phyloP scores from a whole-genome alignment of 2,329 filamentous ascomycete genomes.

The Diaporthe destruens region DNA sequence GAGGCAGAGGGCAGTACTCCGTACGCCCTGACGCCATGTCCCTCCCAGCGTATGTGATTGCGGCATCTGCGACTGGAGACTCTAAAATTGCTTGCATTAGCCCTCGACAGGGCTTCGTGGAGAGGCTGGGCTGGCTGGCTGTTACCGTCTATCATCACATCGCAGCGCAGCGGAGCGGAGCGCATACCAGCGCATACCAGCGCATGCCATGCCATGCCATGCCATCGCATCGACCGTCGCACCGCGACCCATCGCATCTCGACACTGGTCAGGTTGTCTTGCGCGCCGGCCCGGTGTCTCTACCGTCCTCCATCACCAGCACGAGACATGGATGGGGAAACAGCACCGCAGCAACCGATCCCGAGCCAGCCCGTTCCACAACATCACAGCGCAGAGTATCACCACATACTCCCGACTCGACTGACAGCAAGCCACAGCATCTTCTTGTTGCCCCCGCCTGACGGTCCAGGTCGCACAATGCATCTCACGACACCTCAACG shows the following conservation, averaged over 20 bases:
- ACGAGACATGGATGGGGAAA: background rate
- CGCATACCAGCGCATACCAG: background rate
- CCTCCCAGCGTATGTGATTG: constrained; percentile 21
- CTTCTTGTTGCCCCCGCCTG: constrained; percentile 10
- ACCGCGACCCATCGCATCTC: background rate
- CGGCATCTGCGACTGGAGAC: constrained; percentile 27
- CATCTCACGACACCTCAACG: constrained; percentile 33
- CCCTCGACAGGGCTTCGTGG: constrained; percentile 23
- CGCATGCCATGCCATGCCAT: no score
- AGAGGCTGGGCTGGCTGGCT: constrained; percentile 12
- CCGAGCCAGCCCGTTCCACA: constrained; percentile 21
- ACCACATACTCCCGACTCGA: constrained; percentile 23
- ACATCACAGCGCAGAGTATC: constrained; percentile 24
- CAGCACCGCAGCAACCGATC: background rate
- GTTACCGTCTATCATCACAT: background rate
- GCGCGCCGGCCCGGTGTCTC: constrained; percentile 6
- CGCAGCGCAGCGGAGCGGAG: background rate
- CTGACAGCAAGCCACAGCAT: constrained; percentile 31
- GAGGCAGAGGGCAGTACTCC: no score
- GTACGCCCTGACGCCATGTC: background rate
- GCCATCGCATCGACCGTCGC: background rate
- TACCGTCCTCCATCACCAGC: constrained; percentile 9
- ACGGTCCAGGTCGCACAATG: constrained; percentile 5
- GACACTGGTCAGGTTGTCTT: background rate
- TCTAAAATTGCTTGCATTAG: constrained; percentile 35